Conservation (phyloP, 2,329 filamentous ascomycete genomes). For the Achaetomium macrosporum region DNA sequence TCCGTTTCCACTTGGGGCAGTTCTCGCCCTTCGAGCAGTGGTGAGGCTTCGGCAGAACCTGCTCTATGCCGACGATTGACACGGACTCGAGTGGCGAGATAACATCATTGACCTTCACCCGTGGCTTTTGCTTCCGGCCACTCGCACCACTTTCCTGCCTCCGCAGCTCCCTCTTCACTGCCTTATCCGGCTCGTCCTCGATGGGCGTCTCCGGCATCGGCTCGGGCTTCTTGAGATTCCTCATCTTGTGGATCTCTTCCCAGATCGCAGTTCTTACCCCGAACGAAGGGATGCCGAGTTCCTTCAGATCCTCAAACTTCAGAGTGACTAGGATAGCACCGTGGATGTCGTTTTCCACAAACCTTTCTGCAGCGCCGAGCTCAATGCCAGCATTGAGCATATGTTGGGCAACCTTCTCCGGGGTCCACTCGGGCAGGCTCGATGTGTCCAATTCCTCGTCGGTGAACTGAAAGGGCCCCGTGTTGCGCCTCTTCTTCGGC, state of each 20-base stretch:
- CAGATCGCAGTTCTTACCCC: conserved; percentile 74
- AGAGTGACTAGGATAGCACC: conserved; percentile 83
- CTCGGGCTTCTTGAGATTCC: conserved; percentile 47
- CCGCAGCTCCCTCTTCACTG: conserved; percentile 42
- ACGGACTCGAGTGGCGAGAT: conserved; percentile 78
- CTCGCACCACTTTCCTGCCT: conserved; percentile 33
- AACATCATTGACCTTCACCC: conserved; percentile 50
- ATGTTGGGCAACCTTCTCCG: conserved; percentile 74
- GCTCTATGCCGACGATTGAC: conserved; percentile 88
- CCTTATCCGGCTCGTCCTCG: conserved; percentile 51
- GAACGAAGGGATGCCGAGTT: conserved; percentile 75
- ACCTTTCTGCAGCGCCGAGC: conserved; percentile 68
- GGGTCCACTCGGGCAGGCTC: conserved; percentile 61
- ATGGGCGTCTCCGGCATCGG: conserved; percentile 54
- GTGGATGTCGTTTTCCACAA: conserved; percentile 87
- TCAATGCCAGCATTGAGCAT: conserved; percentile 84
- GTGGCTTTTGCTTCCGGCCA: conserved; percentile 36
- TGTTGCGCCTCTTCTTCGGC: conserved; percentile 35
- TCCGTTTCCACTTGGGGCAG: conserved; percentile 75
- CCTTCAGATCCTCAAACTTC: conserved; percentile 80
- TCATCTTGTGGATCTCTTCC: conserved; percentile 69
- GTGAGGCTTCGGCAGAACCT: conserved; percentile 78
- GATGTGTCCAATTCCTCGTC: conserved; percentile 52
- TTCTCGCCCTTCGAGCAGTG: conserved; percentile 80
- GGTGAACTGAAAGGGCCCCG: conserved; percentile 52